Conservation (phyloP, 2,329 filamentous ascomycete genomes). For the Diplodia corticola region DNA sequence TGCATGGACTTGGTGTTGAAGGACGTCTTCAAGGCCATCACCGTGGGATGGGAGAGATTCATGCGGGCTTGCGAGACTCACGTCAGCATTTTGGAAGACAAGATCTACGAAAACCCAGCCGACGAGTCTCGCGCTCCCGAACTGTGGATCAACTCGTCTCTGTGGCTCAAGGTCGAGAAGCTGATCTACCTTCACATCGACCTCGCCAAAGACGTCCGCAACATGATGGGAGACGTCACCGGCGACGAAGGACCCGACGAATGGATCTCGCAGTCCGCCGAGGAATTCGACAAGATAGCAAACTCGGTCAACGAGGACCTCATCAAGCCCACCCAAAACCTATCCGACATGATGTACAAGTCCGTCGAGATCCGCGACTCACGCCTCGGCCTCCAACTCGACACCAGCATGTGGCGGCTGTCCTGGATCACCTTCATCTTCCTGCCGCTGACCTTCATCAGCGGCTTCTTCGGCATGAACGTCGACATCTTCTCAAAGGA, state of each 20-base stretch:
- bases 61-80: constrained; percentile 50
- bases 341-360: constrained; percentile 55
- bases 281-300: constrained; percentile 49
- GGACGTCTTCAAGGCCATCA: constrained; percentile 52
- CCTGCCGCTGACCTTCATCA: constrained; percentile 58
- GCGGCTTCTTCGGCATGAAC: constrained; percentile 55
- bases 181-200: constrained; percentile 53
- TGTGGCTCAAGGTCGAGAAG: constrained; percentile 56
- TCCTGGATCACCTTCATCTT: constrained; percentile 75
- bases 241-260: constrained; percentile 39
- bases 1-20: constrained; percentile 54
- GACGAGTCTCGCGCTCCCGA: constrained; percentile 55
- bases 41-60: constrained; percentile 49
- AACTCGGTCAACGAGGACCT: constrained; percentile 53
- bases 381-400: constrained; percentile 50
- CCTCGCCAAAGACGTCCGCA: constrained; percentile 48
- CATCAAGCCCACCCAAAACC: constrained; percentile 51
- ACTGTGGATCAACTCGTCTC: constrained; percentile 52
- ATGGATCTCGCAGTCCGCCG: constrained; percentile 45
- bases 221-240: constrained; percentile 44
- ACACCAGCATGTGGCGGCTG: constrained; percentile 55
- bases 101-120: constrained; percentile 55
- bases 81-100: constrained; percentile 52
- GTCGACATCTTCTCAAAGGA: constrained; percentile 45
- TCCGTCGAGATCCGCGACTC: constrained; percentile 55